Conservation (phyloP, 2,329 filamentous ascomycete species). For the Xylariaceae sp. region DNA sequence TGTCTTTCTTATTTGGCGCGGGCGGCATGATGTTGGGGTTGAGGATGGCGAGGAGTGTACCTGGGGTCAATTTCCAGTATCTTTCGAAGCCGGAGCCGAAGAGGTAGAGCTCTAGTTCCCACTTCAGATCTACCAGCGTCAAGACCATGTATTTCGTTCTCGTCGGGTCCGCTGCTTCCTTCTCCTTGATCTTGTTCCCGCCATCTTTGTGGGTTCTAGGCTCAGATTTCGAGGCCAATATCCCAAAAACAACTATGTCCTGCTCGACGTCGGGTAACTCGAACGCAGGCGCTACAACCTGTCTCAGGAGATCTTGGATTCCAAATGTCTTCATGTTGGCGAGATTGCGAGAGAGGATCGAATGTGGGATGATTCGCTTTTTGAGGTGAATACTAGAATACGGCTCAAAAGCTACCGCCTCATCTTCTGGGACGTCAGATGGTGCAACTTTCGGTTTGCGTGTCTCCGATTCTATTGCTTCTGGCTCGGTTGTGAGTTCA, state of each 20-base stretch:
- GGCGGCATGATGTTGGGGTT: constrained; percentile 91
- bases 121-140: constrained; percentile 79
- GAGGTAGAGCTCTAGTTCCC: constrained; percentile 85
- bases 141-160: constrained; percentile 89
- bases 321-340: constrained; percentile 69
- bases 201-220: constrained; percentile 56
- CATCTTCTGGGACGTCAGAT: constrained; percentile 38
- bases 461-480: constrained; percentile 20
- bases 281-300: constrained; percentile 77
- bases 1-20: constrained; percentile 65
- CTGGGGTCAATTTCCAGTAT: constrained; percentile 89
- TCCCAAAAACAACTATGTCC: constrained; percentile 83
- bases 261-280: constrained; percentile 75
- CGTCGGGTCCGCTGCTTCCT: constrained; percentile 49
- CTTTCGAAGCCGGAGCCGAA: constrained; percentile 86
- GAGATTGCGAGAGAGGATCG: constrained; percentile 70
- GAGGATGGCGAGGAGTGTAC: constrained; percentile 86
- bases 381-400: constrained; percentile 83
- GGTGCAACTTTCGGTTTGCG: constrained; percentile 28
- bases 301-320: constrained; percentile 73
- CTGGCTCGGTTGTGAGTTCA: constrained; percentile 15
- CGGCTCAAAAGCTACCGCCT: constrained; percentile 68
- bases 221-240: constrained; percentile 82
- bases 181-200: constrained; percentile 40
- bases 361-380: constrained; percentile 76